Evolutionary conservation across 305 asterid genomes (phyloP).

Genomic region (Stenogyne calaminthoides): DNA sequence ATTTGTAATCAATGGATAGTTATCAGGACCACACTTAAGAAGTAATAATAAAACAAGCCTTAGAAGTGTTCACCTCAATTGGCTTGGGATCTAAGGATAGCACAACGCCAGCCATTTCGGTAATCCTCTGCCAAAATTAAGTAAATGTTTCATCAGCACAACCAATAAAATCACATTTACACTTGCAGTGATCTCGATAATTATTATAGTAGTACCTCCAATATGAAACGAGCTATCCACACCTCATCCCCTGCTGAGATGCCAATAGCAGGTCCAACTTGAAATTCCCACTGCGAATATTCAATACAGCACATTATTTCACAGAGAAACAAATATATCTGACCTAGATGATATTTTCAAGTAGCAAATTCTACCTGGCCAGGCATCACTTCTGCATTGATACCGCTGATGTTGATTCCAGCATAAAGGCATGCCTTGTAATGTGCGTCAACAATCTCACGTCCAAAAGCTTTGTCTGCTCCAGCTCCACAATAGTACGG

Average conservation of each 20-base stretch:
- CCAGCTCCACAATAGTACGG: slow-evolving; percentile 89
- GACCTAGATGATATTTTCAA: background rate
- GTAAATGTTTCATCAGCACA: background rate
- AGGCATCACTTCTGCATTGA: slow-evolving; percentile 97
- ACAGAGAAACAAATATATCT: background rate
- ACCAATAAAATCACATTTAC: background rate
- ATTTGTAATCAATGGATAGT: background rate
- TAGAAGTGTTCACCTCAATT: slow-evolving; percentile 43
- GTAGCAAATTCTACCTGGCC: slow-evolving; percentile 61
- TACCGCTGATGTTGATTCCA: slow-evolving; percentile 82
- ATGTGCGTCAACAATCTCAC: slow-evolving; percentile 82
- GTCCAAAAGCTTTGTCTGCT: slow-evolving; percentile 87
- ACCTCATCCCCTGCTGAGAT: slow-evolving; percentile 75
- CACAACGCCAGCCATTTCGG: slow-evolving; percentile 86
- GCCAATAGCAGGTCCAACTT: slow-evolving; percentile 88
- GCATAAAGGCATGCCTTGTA: slow-evolving; percentile 93
- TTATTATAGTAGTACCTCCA: slow-evolving; percentile 53
- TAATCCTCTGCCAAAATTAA: slow-evolving; percentile 64
- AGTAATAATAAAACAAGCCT: background rate
- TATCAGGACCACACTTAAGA: background rate
- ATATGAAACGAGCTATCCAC: slow-evolving; percentile 85
- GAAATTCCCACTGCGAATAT: slow-evolving; percentile 77
- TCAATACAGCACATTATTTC: background rate
- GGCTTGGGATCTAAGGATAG: slow-evolving; percentile 90
- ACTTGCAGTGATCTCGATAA: background rate